Percentiles rank a stretch among this genome's conserved stretches.
These are phyloP conservation scores for Nitzschia putrida DNA, from an alignment of 108 stramenopile genomes.

Conservation along the genomic window DNA sequence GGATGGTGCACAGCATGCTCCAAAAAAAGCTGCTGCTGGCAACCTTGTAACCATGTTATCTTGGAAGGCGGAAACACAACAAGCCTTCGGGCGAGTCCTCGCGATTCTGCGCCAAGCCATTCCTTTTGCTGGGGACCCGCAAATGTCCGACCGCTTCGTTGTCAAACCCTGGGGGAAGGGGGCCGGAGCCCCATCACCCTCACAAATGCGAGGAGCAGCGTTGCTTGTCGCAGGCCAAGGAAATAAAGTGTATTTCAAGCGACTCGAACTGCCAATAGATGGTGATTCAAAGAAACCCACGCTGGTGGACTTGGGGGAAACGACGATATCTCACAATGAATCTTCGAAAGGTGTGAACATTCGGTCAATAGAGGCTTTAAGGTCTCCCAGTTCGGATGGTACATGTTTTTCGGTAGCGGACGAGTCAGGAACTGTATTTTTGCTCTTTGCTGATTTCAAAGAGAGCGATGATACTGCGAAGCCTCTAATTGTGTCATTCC, in stretches of 20 bases:
- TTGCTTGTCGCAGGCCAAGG: slow-evolving; percentile 51
- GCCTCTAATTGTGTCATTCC: slow-evolving; percentile 13
- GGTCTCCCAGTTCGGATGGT: slow-evolving; percentile 13
- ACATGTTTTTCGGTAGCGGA: slow-evolving; percentile 40
- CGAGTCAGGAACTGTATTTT: slow-evolving; percentile 36
- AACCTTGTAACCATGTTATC: slow-evolving; percentile 53
- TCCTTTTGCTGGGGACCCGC: slow-evolving; percentile 7
- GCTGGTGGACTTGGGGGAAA: slow-evolving; percentile 43
- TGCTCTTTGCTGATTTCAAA: slow-evolving; percentile 49
- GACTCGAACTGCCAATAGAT: slow-evolving; percentile 53
- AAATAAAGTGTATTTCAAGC: slow-evolving; percentile 45
- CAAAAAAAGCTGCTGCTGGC: slow-evolving; percentile 24
- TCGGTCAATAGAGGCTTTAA: slow-evolving; percentile 45
- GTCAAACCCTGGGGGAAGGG: slow-evolving; percentile 63
- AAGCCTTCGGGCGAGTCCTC: slow-evolving; percentile 73
- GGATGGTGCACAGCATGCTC: not conserved
- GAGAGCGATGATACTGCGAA: not conserved
- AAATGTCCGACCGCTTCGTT: slow-evolving; percentile 38
- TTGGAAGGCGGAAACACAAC: slow-evolving; percentile 63
- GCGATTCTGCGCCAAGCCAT: slow-evolving; percentile 53
- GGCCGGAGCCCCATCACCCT: slow-evolving; percentile 32
- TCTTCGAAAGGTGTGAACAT: slow-evolving; percentile 13
- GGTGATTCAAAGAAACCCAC: slow-evolving; percentile 56
- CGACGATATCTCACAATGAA: slow-evolving; percentile 1
- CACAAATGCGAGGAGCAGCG: slow-evolving; percentile 52